Evolutionary conservation across 768 basidiomycete genomes (phyloP).

Genomic region (Rubroboletus satanas): DNA sequence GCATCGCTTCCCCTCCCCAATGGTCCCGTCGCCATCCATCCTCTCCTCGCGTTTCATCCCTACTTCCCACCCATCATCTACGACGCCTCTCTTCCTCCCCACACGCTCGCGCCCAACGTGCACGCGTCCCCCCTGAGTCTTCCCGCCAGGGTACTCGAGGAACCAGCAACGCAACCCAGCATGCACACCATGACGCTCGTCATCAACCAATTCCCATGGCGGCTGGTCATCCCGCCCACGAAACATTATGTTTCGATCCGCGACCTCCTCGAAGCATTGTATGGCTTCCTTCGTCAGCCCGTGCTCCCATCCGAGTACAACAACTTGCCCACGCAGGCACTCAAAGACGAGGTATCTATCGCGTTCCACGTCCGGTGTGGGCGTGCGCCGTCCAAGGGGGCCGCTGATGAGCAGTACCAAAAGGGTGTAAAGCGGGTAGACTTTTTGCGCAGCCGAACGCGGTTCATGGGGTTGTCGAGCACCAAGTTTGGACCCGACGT

Average conservation of each 20-base stretch:
- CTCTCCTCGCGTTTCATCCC: constrained; percentile 30
- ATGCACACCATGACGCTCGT: constrained; percentile 29
- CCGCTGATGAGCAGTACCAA: constrained; percentile 36
- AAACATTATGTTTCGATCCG: constrained; percentile 36
- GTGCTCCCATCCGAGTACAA: constrained; percentile 42
- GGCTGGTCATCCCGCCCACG: constrained; percentile 28
- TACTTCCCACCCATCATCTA: constrained; percentile 19
- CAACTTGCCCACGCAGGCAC: constrained; percentile 30
- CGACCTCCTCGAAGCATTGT: constrained; percentile 49
- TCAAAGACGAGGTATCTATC: constrained; percentile 34
- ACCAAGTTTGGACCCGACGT: constrained; percentile 35
- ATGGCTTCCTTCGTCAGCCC: constrained; percentile 39
- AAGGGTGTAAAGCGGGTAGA: constrained; percentile 55
- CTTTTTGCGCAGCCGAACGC: constrained; percentile 42
- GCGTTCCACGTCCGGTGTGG: constrained; percentile 44
- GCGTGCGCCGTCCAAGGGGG: constrained; percentile 29
- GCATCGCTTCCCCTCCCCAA: constrained; percentile 18
- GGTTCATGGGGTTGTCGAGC: constrained; percentile 47
- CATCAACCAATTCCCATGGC: constrained; percentile 34
- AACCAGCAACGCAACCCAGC: constrained; percentile 32
- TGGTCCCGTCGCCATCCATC: constrained; percentile 30
- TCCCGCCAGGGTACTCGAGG: constrained; percentile 20
- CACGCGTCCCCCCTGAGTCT: constrained; percentile 27
- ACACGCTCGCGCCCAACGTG: constrained; percentile 19
- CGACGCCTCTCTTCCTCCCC: constrained; percentile 18